These are phyloP conservation scores for Phaeolepiota aurea DNA, from an alignment of 768 basidiomycete species.

Conservation along the genomic window DNA sequence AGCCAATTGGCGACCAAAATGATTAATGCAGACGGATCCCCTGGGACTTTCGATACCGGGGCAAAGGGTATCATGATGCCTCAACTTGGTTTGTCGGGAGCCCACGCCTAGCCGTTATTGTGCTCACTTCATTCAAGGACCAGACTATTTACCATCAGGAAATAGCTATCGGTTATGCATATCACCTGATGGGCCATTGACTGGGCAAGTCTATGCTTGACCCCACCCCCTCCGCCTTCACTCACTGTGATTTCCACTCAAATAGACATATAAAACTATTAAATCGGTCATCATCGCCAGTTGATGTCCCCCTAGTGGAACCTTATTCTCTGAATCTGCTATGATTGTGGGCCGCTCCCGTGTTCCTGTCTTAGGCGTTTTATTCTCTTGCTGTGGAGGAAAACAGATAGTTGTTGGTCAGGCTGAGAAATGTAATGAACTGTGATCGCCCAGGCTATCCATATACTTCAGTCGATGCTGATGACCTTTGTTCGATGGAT, in stretches of 20 bases:
- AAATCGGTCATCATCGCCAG: background rate
- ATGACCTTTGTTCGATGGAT: background rate
- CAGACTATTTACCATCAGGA: slow-evolving; percentile 27
- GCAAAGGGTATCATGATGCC: slow-evolving; percentile 59
- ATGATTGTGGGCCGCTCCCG: too few species aligned
- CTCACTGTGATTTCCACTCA: background rate
- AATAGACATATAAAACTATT: background rate
- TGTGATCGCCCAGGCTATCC: too few species aligned
- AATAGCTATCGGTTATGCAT: slow-evolving; percentile 28
- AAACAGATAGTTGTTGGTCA: too few species aligned
- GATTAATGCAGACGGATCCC: slow-evolving; percentile 51
- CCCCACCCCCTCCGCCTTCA: background rate
- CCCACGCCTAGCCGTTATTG: background rate
- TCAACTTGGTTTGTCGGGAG: slow-evolving; percentile 39
- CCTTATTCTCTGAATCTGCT: background rate
- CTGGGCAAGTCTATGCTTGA: slow-evolving; percentile 22
- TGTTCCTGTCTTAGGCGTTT: too few species aligned
- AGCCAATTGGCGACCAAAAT: slow-evolving; percentile 67
- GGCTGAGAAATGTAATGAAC: too few species aligned
- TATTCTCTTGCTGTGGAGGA: background rate
- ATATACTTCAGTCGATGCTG: too few species aligned
- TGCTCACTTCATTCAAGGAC: slow-evolving; percentile 14
- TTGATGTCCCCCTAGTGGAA: background rate
- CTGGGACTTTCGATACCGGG: slow-evolving; percentile 60
- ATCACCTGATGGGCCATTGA: slow-evolving; percentile 20